phyloP scores from a whole-genome alignment of 164 flowering plant genomes.

The Umbellularia californica region DNA sequence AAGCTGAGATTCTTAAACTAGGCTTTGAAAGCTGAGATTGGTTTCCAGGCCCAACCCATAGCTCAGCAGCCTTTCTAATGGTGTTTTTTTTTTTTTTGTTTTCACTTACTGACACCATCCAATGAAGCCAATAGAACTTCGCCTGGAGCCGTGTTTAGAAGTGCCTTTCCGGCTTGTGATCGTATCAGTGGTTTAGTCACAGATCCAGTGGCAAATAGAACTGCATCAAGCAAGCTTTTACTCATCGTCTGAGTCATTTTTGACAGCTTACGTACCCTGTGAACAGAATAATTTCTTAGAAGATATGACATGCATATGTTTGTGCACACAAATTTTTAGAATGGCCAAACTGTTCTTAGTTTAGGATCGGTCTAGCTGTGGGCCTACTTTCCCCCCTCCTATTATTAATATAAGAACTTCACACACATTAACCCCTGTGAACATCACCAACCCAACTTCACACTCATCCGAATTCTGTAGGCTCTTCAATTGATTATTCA shows the following conservation, averaged over 20 bases:
- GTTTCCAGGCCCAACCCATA: background rate
- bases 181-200: slow-evolving; percentile 53
- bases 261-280: slow-evolving; percentile 67
- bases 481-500: too few species aligned
- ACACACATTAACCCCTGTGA: too few species aligned
- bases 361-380: too few species aligned
- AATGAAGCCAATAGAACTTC: slow-evolving; percentile 85
- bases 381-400: too few species aligned
- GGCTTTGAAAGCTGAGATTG: background rate
- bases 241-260: slow-evolving; percentile 79
- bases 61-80: background rate
- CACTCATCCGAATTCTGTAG: too few species aligned
- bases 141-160: slow-evolving; percentile 69
- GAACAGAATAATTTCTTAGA: background rate
- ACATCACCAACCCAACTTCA: too few species aligned
- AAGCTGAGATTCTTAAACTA: background rate
- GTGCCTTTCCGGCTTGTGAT: slow-evolving; percentile 65
- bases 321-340: too few species aligned
- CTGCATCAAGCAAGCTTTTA: slow-evolving; percentile 59
- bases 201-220: slow-evolving; percentile 51
- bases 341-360: too few species aligned
- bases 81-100: too few species aligned
- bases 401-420: too few species aligned
- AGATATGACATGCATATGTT: background rate
- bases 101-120: slow-evolving; percentile 79